A percentile compares a stretch with the other conserved stretches of the same genome.
These are phyloP conservation scores for Monosporozyma unispora DNA, from an alignment of 805 yeast species.

Conservation along the genomic window DNA sequence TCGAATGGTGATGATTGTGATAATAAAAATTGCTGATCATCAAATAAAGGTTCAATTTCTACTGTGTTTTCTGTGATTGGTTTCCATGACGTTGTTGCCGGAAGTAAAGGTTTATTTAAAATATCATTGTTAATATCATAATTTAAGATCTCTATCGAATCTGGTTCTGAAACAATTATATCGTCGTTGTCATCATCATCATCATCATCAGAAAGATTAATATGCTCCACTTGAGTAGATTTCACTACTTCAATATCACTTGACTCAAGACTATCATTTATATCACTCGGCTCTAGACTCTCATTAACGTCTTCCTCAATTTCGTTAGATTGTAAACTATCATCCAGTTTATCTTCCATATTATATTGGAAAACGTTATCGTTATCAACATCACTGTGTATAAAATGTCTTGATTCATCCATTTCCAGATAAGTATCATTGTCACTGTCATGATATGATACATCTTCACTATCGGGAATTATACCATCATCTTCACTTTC, in stretches of 20 bases:
- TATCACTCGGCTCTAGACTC: neutral
- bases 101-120: neutral
- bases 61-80: neutral
- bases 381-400: constrained; percentile 7
- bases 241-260: constrained; percentile 3
- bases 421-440: neutral
- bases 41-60: neutral
- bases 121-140: neutral
- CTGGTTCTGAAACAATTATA: neutral
- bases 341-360: neutral
- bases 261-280: neutral
- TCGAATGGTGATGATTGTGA: neutral
- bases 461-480: neutral
- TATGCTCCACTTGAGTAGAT: neutral
- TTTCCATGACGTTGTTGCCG: neutral
- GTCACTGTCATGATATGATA: neutral
- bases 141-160: constrained; percentile 1
- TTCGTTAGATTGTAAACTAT: neutral
- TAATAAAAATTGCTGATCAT: neutral
- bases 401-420: constrained; percentile 5
- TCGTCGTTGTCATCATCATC: too few relatives aligned
- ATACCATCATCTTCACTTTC: neutral
- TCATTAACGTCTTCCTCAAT: neutral
- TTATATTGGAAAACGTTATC: constrained; percentile 8
- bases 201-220: neutral